phyloP scores from a whole-genome alignment of 2,329 filamentous ascomycete species.

The Neofusicoccum laricinum region DNA sequence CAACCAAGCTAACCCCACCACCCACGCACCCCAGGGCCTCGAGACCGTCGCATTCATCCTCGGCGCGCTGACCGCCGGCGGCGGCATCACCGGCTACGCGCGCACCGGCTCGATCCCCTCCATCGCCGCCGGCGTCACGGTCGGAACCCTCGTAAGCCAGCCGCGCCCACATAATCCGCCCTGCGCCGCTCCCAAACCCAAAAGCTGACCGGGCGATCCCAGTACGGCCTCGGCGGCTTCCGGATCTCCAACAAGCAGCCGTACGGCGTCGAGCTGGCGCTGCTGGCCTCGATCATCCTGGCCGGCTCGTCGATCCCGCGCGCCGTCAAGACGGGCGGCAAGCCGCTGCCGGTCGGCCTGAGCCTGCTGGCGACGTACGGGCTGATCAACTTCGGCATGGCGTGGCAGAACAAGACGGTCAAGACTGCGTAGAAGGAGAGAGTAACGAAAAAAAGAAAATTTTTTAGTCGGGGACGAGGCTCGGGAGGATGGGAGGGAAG shows the following conservation, averaged over 20 bases:
- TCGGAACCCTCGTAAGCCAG: conserved; percentile 63
- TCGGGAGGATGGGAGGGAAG: not conserved
- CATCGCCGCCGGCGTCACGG: conserved; percentile 76
- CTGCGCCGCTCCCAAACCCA: no score
- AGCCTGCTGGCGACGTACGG: conserved; percentile 78
- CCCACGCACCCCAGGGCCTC: conserved; percentile 30
- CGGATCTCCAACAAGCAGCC: conserved; percentile 71
- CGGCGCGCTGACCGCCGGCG: conserved; percentile 77
- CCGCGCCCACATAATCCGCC: no score
- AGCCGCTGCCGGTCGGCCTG: conserved; percentile 79
- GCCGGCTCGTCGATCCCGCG: conserved; percentile 82
- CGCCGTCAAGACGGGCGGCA: conserved; percentile 70
- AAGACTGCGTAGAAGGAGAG: no score
- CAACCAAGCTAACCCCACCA: conserved; percentile 2
- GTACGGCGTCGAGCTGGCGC: conserved; percentile 84
- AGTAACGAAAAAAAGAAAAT: not conserved
- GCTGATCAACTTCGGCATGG: conserved; percentile 73
- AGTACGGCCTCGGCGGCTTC: conserved; percentile 76
- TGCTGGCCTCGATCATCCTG: conserved; percentile 82
- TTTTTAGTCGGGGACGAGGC: no score
- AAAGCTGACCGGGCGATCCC: not conserved
- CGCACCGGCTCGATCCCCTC: conserved; percentile 85
- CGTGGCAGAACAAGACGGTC: conserved; percentile 43
- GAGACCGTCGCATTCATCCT: conserved; percentile 72
- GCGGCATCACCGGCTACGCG: conserved; percentile 82